Base-by-base conservation (phyloP, 306 rosid genomes). In the Cucurbita maxima region DNA sequence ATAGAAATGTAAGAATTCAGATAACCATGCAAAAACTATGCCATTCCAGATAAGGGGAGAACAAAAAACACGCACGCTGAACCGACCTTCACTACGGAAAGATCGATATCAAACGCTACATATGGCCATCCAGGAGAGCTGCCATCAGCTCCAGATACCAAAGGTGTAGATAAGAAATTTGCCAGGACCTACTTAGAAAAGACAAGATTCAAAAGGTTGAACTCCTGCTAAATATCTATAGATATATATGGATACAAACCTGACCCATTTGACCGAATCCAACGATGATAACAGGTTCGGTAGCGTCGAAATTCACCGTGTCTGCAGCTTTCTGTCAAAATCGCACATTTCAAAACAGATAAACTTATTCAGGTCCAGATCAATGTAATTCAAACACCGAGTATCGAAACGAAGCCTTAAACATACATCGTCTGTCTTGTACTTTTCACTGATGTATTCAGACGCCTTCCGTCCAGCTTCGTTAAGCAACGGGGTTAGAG, bases 181-280 rank as follows among this genome's bases (percentile, higher is more conserved):
- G 96, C 99, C 45, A 95, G 92, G 81, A 95, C 99, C 99, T 95
- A 73, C 75, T 80, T 9, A 25, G 9, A 36, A 34, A 22, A 80
- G 60, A 36, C 38, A 57, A 61, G 58, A 72, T 40, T 19, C 45
- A 44, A 45, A 20, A 76, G 58, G 44, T 30, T 50, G 58, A 25
- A 50, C 44, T 57, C 56, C 25, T 58, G 34, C 58, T 77, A 77
- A 78, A 18, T 18, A 58, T 77, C 10, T 1, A 18, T 63, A 63
- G 1, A 41, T 19, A 43, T 12, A 19, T 43, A 19, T 6, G 51
- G n/a, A 19, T 43, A 64, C 52, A 58, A 84, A 94, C 99, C 99
- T 94, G 99, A 59, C 96, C 97, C 95, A 88, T 94, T 83, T 91
- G 96, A 56, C 99, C 99, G 84, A 94, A 94, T 81, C 99, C 99